Evolutionary conservation across 768 basidiomycete species (phyloP), one percentile per base, ranked within the genome.

Genomic region (Coprinellus micaceus): DNA sequence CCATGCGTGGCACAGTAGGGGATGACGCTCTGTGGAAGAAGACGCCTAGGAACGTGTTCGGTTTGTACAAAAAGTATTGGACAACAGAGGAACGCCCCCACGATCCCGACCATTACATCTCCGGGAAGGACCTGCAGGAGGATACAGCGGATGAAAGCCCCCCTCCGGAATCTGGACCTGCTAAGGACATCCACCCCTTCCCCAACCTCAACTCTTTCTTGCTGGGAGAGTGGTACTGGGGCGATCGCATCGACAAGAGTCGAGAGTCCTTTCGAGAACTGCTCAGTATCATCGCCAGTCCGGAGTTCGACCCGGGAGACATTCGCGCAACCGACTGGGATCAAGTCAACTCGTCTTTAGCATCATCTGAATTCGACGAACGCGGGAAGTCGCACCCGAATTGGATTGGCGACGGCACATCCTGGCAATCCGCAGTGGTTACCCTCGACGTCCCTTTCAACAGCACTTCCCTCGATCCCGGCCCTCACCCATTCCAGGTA

Each of bases 391-490:
- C 19, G n/a, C 13, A n/a, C 10, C 7, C 25, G 17, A 22, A 19
- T 4, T 39, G 39, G 41, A 19, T 25, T 22, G 11, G 26, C n/a
- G 41, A 54, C 26, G 41, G 40, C 15, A 44, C 41, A 4, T 30
- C 40, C 4, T 54, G 53, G 53, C n/a, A 25, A 5, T 6, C 40
- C 3, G 41, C 25, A 2, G 6, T n/a, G 7, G 33, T 55, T 15
- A 30, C 54, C 33, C 29, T 55, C 33, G 28, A 36, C 22, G 54
- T 55, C n/a, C 54, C 54, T 36, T 55, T 55, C 30, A 36, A 37
- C 19, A 5, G 21, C 11, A 21, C 4, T 2, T 36, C 26, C 19
- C 45, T 19, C 5, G 25, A 21, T 13, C 54, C 44, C 2, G 45
- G 45, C 2, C 17, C 44, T 17, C 15, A 36, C 15, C 25, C 44